These are phyloP conservation scores for Neonectria sp. DNA, from an alignment of 2,329 filamentous ascomycete species.

Conservation along the genomic window DNA sequence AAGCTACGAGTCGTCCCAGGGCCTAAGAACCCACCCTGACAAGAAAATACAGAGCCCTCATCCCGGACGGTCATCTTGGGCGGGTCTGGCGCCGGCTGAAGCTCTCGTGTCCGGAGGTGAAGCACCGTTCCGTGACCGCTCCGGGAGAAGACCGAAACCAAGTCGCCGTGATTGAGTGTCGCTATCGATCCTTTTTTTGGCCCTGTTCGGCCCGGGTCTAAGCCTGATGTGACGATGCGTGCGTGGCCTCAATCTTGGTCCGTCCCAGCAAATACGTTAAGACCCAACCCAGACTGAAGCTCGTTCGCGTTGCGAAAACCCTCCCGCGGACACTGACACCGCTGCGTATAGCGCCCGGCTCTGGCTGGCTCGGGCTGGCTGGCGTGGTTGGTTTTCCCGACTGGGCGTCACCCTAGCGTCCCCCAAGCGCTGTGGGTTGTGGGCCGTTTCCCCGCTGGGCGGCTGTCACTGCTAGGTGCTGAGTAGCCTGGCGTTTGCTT, in stretches of 20 bases:
- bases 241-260: constrained; percentile 15
- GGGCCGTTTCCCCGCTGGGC: constrained; percentile 41
- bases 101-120: constrained; percentile 28
- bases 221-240: constrained; percentile 16
- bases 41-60: constrained; percentile 7
- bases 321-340: constrained; percentile 18
- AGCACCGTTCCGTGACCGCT: constrained; percentile 17
- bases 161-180: constrained; percentile 6
- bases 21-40: constrained; percentile 26
- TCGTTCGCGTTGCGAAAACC: constrained; percentile 23
- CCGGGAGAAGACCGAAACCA: constrained; percentile 11
- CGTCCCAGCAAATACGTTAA: constrained; percentile 9
- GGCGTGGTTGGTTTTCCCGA: constrained; percentile 24
- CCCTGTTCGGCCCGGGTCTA: constrained; percentile 1
- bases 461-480: constrained; percentile 44
- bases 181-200: background rate
- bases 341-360: constrained; percentile 26
- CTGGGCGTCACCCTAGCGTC: constrained; percentile 28
- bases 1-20: constrained; percentile 24
- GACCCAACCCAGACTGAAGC: constrained; percentile 7
- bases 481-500: constrained; percentile 42
- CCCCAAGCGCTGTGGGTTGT: constrained; percentile 26
- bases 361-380: constrained; percentile 28
- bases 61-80: constrained; percentile 19
- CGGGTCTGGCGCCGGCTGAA: constrained; percentile 17